Evolutionary conservation across 2,329 filamentous ascomycete genomes (phyloP), one percentile per base, ranked within the genome.

Genomic region (Didymella pomorum): DNA sequence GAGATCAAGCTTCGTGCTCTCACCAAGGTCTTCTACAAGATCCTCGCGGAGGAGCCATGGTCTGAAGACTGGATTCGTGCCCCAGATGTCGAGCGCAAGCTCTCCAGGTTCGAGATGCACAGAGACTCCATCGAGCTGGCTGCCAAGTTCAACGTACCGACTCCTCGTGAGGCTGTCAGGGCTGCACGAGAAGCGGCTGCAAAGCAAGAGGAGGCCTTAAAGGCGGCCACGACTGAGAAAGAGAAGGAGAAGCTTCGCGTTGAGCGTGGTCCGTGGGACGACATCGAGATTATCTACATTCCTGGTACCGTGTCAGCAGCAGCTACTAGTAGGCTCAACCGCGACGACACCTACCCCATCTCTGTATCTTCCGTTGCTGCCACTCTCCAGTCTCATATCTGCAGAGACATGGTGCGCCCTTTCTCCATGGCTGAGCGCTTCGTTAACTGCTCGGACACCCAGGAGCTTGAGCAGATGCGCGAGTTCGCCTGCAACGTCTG

Each of bases 211-310:
- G 60, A 67, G 10, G 52, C 56, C 3, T 31, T 60, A 29, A 67
- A 69, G 33, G 60, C 54, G 39, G 44, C 31, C 14, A 46, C 56
- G 11, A 46, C 56, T 37, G 56, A 59, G 5, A 69, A 70, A 23
- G 42, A 59, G 2, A 52, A 61, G n/a, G 62, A 69, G 31, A 64
- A 70, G 14, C 57, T 65, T 20, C 68, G 63, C n/a, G 61, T 66
- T 20, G 61, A 63, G 12, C 69, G 69, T 41, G 73, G 72, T 4
- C 74, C 74, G 1, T 77, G 67, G 43, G 74, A 77, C 43, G 73
- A 76, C 16, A 76, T 77, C 23, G 74, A 77, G 52, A 72, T 77
- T 51, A 74, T 77, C 47, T 77, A 74, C 51, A 74, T 77, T 39
- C 69, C 74, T 5, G 74, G 74, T 21, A 77, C 74, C 2, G 74